A percentile compares a stretch with the other conserved stretches of the same genome.
Conservation (phyloP, 148 eudicot genomes). For the Simmondsia chinensis region DNA sequence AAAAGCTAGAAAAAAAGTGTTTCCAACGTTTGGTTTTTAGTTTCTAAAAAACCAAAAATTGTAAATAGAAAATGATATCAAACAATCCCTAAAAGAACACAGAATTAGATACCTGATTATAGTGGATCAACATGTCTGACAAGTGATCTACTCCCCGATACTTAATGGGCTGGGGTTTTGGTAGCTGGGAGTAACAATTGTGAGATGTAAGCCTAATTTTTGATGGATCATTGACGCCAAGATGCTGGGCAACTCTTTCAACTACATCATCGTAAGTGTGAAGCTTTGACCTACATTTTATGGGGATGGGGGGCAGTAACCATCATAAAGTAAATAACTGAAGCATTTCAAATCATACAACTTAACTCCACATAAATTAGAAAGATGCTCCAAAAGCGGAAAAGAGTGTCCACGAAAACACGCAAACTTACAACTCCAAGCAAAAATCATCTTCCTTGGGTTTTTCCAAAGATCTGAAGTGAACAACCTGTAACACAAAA, state of each 20-base stretch:
- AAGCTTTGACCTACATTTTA: constrained; percentile 57
- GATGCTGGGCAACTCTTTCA: constrained; percentile 66
- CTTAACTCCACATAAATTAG: neutral
- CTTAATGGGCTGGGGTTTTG: constrained; percentile 92
- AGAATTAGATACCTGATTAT: constrained; percentile 58
- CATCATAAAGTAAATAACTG: too few relatives aligned
- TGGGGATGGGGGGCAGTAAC: too few relatives aligned
- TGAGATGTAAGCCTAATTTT: constrained; percentile 94
- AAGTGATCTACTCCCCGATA: constrained; percentile 82
- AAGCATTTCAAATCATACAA: neutral
- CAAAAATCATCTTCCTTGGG: constrained; percentile 94
- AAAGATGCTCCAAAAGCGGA: neutral
- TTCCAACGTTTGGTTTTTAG: too few relatives aligned
- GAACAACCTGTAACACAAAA: constrained; percentile 53
- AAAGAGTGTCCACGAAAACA: constrained; percentile 5
- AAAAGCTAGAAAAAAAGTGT: too few relatives aligned
- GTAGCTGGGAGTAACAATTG: constrained; percentile 93
- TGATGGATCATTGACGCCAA: constrained; percentile 82
- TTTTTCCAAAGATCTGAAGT: constrained; percentile 73
- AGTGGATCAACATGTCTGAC: constrained; percentile 82
- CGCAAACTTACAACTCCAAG: constrained; percentile 68
- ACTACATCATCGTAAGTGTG: constrained; percentile 92
- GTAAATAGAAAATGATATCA: too few relatives aligned
- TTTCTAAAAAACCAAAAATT: too few relatives aligned
- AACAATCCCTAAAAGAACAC: too few relatives aligned